Conservation (phyloP, 1,284 basidiomycete genomes). For the Leccinum proliferum region DNA sequence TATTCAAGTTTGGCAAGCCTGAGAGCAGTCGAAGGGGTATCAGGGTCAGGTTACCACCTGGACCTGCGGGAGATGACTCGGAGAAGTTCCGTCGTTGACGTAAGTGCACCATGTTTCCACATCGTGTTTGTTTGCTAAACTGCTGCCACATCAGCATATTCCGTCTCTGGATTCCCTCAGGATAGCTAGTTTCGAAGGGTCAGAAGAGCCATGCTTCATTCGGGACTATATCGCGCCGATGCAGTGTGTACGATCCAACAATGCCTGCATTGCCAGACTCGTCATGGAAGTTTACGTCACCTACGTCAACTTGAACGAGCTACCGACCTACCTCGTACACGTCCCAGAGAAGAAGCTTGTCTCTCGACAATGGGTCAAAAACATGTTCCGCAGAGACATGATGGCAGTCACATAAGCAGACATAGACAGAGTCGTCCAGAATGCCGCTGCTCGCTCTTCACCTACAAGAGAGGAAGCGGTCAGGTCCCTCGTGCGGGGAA, state of each 20-base stretch:
- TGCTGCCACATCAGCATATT: background rate
- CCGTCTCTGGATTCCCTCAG: background rate
- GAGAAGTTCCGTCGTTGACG: slow-evolving; percentile 10
- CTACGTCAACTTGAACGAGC: slow-evolving; percentile 25
- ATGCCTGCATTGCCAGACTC: slow-evolving; percentile 16
- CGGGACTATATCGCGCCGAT: background rate
- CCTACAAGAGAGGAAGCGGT: slow-evolving; percentile 26
- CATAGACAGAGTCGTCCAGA: slow-evolving; percentile 15
- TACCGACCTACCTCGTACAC: slow-evolving; percentile 27
- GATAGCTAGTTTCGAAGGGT: too few species aligned
- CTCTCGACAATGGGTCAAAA: slow-evolving; percentile 29
- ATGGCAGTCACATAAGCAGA: slow-evolving; percentile 22
- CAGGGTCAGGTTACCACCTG: slow-evolving; percentile 21
- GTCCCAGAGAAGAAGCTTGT: slow-evolving; percentile 20
- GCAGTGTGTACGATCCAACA: slow-evolving; percentile 12
- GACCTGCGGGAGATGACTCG: slow-evolving; percentile 7
- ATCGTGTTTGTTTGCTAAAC: slow-evolving; percentile 3
- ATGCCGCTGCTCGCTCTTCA: slow-evolving; percentile 42
- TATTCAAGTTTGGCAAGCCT: too few species aligned
- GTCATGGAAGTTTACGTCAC: slow-evolving; percentile 20
- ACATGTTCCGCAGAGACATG: slow-evolving; percentile 23
- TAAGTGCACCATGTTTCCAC: background rate
- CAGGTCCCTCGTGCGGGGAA: slow-evolving; percentile 37
- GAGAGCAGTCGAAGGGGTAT: slow-evolving; percentile 11
- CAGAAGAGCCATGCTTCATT: background rate